Evolutionary conservation across 768 basidiomycete species (phyloP).

Genomic region (Pleurotus cornucopiae): DNA sequence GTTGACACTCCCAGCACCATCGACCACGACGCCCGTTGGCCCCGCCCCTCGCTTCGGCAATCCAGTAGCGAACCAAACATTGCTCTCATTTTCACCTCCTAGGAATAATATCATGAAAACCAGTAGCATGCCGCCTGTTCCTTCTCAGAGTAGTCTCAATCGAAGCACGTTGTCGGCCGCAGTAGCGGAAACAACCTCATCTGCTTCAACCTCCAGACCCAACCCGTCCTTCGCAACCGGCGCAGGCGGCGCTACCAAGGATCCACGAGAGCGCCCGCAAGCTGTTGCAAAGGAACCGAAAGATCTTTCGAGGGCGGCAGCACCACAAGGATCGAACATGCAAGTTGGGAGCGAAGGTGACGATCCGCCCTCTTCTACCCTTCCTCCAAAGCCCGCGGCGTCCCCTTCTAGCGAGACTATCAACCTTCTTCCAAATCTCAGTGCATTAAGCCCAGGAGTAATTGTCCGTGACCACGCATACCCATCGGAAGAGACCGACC

Average conservation of each 20-base stretch:
- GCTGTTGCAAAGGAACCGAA: background rate
- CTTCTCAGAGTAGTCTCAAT: background rate
- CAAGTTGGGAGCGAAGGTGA: background rate
- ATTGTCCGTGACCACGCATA: background rate
- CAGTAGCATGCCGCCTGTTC: background rate
- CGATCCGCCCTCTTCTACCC: background rate
- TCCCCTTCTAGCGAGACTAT: background rate
- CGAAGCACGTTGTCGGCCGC: background rate
- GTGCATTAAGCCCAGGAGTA: background rate
- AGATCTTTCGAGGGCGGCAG: background rate
- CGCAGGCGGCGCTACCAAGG: background rate
- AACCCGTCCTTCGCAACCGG: background rate
- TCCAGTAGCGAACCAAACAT: background rate
- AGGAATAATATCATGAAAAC: background rate
- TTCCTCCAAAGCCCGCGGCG: background rate
- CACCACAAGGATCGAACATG: background rate
- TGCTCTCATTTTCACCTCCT: background rate
- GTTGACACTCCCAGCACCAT: background rate
- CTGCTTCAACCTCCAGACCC: background rate
- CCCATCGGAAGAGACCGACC: background rate
- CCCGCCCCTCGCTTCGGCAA: background rate
- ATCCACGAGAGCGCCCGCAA: too few species aligned
- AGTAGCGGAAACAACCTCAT: too few species aligned
- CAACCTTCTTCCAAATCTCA: background rate
- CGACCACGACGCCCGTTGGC: background rate